A percentile compares a stretch with the other conserved stretches of the same genome.
These are phyloP conservation scores for Coniochaeta hoffmannii DNA, from an alignment of 2,329 filamentous ascomycete species.

Conservation along the genomic window DNA sequence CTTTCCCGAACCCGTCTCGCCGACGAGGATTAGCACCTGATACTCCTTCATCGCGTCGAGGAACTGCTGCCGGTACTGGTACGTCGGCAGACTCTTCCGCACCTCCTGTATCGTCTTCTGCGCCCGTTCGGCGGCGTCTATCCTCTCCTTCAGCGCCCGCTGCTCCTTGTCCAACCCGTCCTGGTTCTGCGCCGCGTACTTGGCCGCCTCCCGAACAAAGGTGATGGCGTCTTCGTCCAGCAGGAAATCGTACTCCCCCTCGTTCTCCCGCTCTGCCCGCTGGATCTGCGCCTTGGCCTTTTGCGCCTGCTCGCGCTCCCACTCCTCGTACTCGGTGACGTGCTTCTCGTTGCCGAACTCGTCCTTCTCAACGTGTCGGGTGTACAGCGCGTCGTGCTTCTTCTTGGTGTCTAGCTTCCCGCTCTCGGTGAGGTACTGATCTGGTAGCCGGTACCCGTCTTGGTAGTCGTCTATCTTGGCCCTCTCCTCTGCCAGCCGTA, in stretches of 20 bases:
- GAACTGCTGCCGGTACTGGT: slow-evolving; percentile 77
- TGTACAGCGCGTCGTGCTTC: slow-evolving; percentile 86
- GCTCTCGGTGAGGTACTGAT: slow-evolving; percentile 92
- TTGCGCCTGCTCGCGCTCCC: slow-evolving; percentile 82
- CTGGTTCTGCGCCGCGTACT: slow-evolving; percentile 12
- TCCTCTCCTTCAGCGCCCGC: slow-evolving; percentile 66
- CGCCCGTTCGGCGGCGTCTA: slow-evolving; percentile 84
- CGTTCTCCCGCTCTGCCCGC: slow-evolving; percentile 64
- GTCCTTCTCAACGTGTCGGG: slow-evolving; percentile 80
- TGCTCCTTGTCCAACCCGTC: slow-evolving; percentile 67
- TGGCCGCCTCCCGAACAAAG: slow-evolving; percentile 18
- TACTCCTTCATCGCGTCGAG: slow-evolving; percentile 78
- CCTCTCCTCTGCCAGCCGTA: slow-evolving; percentile 76
- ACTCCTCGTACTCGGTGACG: slow-evolving; percentile 90
- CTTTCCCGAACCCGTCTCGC: slow-evolving; percentile 92
- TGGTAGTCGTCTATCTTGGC: slow-evolving; percentile 83
- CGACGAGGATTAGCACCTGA: slow-evolving; percentile 86
- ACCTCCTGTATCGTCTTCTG: slow-evolving; percentile 86
- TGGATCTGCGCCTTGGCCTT: slow-evolving; percentile 85
- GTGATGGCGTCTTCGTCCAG: slow-evolving; percentile 63
- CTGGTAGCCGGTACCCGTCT: slow-evolving; percentile 88
- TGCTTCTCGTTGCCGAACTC: slow-evolving; percentile 84
- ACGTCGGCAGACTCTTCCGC: slow-evolving; percentile 83
- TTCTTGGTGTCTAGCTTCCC: slow-evolving; percentile 80
- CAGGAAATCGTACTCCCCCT: slow-evolving; percentile 85